phyloP scores from a whole-genome alignment of 495 filamentous ascomycete genomes.

The Oidiodendron maius region DNA sequence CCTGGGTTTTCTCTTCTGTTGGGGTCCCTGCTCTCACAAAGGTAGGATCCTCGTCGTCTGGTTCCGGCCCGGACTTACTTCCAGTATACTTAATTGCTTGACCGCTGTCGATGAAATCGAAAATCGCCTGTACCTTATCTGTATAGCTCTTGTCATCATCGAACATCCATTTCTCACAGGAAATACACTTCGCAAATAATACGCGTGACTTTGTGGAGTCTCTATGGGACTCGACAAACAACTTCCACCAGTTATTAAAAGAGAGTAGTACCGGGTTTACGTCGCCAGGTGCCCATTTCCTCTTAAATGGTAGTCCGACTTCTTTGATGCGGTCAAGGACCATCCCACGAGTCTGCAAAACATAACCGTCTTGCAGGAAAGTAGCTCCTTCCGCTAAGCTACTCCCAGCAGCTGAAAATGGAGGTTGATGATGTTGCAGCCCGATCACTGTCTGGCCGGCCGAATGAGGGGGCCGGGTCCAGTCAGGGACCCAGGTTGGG shows the following conservation, averaged over 20 bases:
- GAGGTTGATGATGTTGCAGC: constrained; percentile 8
- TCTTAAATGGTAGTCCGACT: constrained; percentile 3
- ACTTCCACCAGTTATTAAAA: constrained; percentile 18
- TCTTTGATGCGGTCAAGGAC: constrained; percentile 9
- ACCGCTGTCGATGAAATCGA: constrained; percentile 2
- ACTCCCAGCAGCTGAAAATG: constrained; percentile 8
- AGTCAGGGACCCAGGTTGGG: constrained; percentile 21
- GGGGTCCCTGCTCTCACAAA: neutral
- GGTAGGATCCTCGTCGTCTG: neutral
- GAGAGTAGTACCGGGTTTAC: neutral
- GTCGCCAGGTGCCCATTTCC: constrained; percentile 6
- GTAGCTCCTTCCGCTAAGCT: neutral
- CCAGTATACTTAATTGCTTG: too few species aligned
- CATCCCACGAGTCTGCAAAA: constrained; percentile 9
- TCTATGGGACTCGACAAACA: constrained; percentile 7
- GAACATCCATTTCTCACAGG: constrained; percentile 13
- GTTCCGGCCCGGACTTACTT: neutral
- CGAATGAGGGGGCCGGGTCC: constrained; percentile 5
- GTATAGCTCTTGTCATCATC: constrained; percentile 2
- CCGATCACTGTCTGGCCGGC: constrained; percentile 9
- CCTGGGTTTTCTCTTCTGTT: constrained; percentile 2
- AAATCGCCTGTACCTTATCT: constrained; percentile 7
- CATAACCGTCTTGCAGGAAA: constrained; percentile 6
- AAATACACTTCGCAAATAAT: constrained; percentile 8
- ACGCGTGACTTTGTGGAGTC: neutral